Evolutionary conservation across 495 filamentous ascomycete species (phyloP), one percentile per base, ranked within the genome.

Genomic region (Penicillium flavigenum): DNA sequence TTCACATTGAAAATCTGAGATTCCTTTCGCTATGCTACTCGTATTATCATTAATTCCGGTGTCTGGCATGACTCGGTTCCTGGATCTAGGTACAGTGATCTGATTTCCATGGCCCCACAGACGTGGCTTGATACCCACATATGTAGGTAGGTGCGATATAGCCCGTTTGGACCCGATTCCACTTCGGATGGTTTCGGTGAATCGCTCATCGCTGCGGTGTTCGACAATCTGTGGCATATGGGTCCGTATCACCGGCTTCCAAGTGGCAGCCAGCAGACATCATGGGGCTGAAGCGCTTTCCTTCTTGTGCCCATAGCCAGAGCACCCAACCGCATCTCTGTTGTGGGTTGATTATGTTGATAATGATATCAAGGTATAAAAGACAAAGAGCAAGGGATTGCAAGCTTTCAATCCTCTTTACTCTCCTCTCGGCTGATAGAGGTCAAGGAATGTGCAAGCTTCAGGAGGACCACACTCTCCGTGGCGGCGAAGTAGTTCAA

Each of bases 401-500:
- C 54, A 43, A 17, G n/a, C 22, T 26, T 44, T 77, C 75, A 76
- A 34, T 78, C 73, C 47, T 68, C 66, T 45, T 66, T 68, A 54
- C 72, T 72, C 54, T 55, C 53, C 22, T 75, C 72, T 57, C 73
- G 72, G 53, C 70, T 72, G 56, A 79, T 79, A 8, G 75, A 71
- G 56, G 74, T 79, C 47, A 79, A 60, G 0, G 74, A 75, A 51
- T 79, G 76, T 36, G 76, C 76, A n/a, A 98, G 77, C 56, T 93
- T 89, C 56, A 96, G 72, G 57, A 98, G 75, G 24, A 96, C 94
- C 29, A 97, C 94, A 60, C 94, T 98, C 75, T 98, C 94, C 3
- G 94, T 98, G 0, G 92, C 93, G 2, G 94, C 94, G 62, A 96
- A 96, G 70, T 98, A 96, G 61, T 98, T 96, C 63, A 98, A 73